Percentiles rank a stretch among this genome's conserved stretches.
Evolutionary conservation across 2,329 filamentous ascomycete species (phyloP).

Genomic region (Fusarium annulatum): DNA sequence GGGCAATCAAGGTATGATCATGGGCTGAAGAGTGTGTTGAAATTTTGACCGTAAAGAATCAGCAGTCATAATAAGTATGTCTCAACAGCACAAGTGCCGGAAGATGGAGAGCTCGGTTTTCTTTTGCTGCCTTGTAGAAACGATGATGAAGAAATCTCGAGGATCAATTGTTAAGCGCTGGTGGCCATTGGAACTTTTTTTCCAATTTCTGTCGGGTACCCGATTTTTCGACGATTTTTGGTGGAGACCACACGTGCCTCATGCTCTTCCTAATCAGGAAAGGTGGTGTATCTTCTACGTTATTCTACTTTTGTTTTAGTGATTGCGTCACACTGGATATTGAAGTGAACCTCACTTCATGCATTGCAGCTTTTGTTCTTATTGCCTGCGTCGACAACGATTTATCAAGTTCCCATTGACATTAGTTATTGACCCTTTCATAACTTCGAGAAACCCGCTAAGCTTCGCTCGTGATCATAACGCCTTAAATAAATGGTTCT

Average conservation of each 20-base stretch:
- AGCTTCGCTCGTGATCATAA: background rate
- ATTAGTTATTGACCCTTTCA: background rate
- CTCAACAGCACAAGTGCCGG: conserved; percentile 18
- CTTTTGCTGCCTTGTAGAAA: background rate
- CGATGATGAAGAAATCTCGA: conserved; percentile 22
- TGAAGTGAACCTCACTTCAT: conserved; percentile 9
- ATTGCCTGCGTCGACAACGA: background rate
- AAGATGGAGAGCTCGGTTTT: conserved; percentile 7
- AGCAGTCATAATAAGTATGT: conserved; percentile 45
- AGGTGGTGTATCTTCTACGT: background rate
- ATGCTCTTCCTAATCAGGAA: conserved; percentile 1
- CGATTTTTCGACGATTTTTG: conserved; percentile 42
- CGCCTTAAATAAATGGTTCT: background rate
- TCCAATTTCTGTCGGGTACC: conserved; percentile 37
- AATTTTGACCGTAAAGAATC: conserved; percentile 23
- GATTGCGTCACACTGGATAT: conserved; percentile 20
- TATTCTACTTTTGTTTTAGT: conserved; percentile 22
- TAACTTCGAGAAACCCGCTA: too few relatives aligned
- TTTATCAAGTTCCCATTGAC: background rate
- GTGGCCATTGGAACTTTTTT: conserved; percentile 38
- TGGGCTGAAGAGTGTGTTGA: conserved; percentile 41
- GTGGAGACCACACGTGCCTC: conserved; percentile 48
- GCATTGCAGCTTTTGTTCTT: background rate
- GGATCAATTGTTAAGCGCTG: conserved; percentile 25
- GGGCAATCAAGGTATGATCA: conserved; percentile 38